These are phyloP conservation scores for Apostasia shenzhenica DNA, from an alignment of 106 monocot genomes.

Conservation along the genomic window DNA sequence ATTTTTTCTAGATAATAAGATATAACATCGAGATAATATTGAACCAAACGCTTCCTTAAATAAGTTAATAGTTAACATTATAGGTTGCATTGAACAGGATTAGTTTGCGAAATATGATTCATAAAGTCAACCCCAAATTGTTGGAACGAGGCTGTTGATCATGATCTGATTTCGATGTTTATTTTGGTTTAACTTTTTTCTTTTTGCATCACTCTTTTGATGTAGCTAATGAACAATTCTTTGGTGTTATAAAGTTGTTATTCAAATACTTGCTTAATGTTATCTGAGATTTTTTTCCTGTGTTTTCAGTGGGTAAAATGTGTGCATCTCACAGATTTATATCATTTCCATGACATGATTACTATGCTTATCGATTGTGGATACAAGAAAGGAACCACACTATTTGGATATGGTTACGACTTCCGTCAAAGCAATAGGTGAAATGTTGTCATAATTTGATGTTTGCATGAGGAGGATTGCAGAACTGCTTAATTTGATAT, in stretches of 20 bases:
- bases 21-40: too few relatives aligned
- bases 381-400: constrained; percentile 83
- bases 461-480: too few relatives aligned
- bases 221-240: not conserved
- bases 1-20: too few relatives aligned
- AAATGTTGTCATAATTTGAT: constrained; percentile 2
- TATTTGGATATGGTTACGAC: constrained; percentile 94
- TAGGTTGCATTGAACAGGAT: too few relatives aligned
- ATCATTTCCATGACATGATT: constrained; percentile 94
- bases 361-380: constrained; percentile 79
- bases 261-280: not conserved
- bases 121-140: too few relatives aligned
- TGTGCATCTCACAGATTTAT: constrained; percentile 54
- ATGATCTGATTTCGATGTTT: too few relatives aligned
- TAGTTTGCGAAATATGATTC: too few relatives aligned
- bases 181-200: too few relatives aligned
- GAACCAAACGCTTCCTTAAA: too few relatives aligned
- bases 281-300: not conserved
- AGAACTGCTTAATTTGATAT: not conserved
- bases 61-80: too few relatives aligned
- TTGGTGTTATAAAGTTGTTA: not conserved
- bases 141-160: too few relatives aligned
- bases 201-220: too few relatives aligned
- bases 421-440: constrained; percentile 94
- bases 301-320: constrained; percentile 43